Evolutionary conservation across 73 alveolate genomes (phyloP).

Genomic region (Paramecium biaurelia): DNA sequence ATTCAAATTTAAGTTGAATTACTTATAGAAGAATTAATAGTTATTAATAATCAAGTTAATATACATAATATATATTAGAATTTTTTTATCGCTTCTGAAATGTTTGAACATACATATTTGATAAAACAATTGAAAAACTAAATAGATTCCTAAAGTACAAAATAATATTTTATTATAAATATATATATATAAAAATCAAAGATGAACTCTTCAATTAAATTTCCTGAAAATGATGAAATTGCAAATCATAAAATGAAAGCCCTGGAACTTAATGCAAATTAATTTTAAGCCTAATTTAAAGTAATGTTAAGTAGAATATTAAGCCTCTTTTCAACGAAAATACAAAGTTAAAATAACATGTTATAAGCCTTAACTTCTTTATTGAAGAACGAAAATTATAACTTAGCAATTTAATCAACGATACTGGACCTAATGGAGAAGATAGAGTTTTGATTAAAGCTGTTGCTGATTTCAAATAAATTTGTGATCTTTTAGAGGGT

Average conservation of each 20-base stretch:
- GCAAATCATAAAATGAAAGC: slow-evolving; percentile 20
- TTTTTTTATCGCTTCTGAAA: neutral
- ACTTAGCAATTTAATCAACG: neutral
- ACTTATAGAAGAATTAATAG: too few relatives aligned
- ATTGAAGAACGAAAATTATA: slow-evolving; percentile 26
- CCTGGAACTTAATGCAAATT: neutral
- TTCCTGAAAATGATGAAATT: neutral
- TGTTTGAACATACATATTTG: neutral
- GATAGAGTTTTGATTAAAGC: slow-evolving; percentile 25
- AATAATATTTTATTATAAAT: too few relatives aligned
- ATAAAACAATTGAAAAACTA: neutral
- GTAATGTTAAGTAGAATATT: neutral
- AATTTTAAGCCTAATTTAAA: neutral
- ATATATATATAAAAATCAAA: neutral
- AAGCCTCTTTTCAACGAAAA: slow-evolving; percentile 35
- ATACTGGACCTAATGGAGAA: slow-evolving; percentile 45
- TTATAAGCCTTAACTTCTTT: neutral
- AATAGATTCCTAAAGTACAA: neutral
- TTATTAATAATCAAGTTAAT: too few relatives aligned
- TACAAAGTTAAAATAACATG: neutral
- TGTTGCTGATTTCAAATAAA: slow-evolving; percentile 24
- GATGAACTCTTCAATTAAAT: neutral
- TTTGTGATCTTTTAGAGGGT: slow-evolving; percentile 48
- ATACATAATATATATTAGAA: too few relatives aligned
- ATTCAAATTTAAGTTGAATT: too few relatives aligned